Base-by-base conservation (phyloP, 1,284 basidiomycete genomes). In the Filobasidium uniguttulatum region DNA sequence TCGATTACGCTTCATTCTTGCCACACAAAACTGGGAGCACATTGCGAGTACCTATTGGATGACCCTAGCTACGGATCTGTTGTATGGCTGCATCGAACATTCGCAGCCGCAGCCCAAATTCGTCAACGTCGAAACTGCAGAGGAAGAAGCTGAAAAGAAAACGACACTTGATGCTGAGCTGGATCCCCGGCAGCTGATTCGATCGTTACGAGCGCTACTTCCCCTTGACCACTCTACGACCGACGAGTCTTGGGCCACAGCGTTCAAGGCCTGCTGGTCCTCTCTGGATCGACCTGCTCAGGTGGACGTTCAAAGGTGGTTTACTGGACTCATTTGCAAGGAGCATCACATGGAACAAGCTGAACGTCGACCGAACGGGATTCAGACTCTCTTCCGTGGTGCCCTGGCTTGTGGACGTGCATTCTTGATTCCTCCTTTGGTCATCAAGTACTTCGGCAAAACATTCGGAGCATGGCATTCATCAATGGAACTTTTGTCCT, bases 391-490 rank as follows among this genome's bases (percentile, higher is more conserved):
- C 33, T 79, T 99, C 20, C 77, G 80, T 23, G 89, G 88, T 3
- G 76, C 90, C 30, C 79, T 85, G 36, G 79, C 82, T 31, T 97
- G 91, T 66, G 78, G 75, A 20, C 89, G 93, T 14, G 77, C 85
- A 0, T 81, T 94, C 72, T 81, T 80, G 36, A 75, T 98, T 6
- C 94, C 94, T 9, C 93, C 94, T 12, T 85, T 96, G 62, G 79
- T 99, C 20, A 77, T 97, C 59, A 97, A 97, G 66, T 99, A 91
- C 66, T 79, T 98, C 29, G 88, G 87, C 25, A 96, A 97, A 71
- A 91, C 87, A 0, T 99, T 85, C 68, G 83, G 89, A 43, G 88
- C 87, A 14, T 98, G 94, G 93, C 85, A 97, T 67, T 80, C 83
- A 36, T 81, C 82, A 7, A 73, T 94, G 53, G 93, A 97, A 69